Evolutionary conservation across 345 rosid genomes (phyloP).

Genomic region (Cardamine occulta): DNA sequence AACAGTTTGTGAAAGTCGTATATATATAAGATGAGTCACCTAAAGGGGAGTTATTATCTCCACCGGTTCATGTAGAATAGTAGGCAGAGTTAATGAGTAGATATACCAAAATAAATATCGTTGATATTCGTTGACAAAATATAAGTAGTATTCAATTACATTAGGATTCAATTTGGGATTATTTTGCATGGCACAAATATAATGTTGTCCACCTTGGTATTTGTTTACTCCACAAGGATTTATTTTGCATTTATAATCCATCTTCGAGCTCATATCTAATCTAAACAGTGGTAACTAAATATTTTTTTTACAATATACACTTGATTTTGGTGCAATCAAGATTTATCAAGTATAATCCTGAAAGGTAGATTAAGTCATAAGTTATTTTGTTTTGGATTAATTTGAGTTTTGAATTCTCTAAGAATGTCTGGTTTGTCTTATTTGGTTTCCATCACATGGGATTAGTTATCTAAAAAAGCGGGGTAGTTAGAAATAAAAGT

Average conservation of each 20-base stretch:
- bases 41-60: constrained; percentile 27
- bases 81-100: constrained; percentile 46
- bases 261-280: constrained; percentile 14
- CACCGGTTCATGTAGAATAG: constrained; percentile 42
- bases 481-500: too few relatives aligned
- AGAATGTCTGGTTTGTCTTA: too few relatives aligned
- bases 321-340: background rate
- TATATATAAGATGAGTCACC: constrained; percentile 28
- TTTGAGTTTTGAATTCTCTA: background rate
- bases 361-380: too few relatives aligned
- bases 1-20: constrained; percentile 14
- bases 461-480: too few relatives aligned
- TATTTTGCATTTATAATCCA: constrained; percentile 17
- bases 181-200: constrained; percentile 17
- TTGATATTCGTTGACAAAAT: constrained; percentile 25
- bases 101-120: constrained; percentile 35
- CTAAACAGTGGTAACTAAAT: background rate
- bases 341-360: background rate
- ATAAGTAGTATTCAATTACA: background rate
- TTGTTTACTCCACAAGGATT: constrained; percentile 14
- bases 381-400: background rate
- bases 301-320: background rate
- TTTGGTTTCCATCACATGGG: too few relatives aligned
- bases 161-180: constrained; percentile 13
- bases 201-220: constrained; percentile 25